Evolutionary conservation across 2,329 filamentous ascomycete genomes (phyloP).

Genomic region (Ambrosiella cleistominuta): DNA sequence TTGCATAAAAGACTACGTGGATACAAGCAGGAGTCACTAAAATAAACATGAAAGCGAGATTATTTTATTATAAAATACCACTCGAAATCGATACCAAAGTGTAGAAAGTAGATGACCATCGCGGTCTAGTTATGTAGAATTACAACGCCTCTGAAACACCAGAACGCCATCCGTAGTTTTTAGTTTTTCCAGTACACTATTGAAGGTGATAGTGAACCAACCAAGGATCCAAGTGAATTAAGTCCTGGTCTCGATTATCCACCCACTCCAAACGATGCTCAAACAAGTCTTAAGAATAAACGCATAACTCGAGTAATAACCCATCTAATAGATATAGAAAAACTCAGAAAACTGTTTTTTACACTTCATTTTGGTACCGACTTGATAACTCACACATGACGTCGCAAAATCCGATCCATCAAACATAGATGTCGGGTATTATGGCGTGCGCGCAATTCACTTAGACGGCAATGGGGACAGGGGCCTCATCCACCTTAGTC

Average conservation of each 20-base stretch:
- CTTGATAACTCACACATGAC: no score
- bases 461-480: not conserved
- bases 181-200: not conserved
- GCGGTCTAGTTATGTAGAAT: not conserved
- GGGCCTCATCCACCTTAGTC: conserved; percentile 14
- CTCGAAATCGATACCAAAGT: no score
- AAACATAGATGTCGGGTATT: not conserved
- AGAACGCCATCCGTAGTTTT: not conserved
- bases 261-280: not conserved
- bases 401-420: not conserved
- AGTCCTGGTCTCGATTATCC: not conserved
- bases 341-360: not conserved
- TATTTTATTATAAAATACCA: no score
- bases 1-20: no score
- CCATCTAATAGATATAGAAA: conserved; percentile 4
- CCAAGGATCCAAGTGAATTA: not conserved
- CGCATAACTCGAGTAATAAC: not conserved
- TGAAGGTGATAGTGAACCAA: not conserved
- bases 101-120: no score
- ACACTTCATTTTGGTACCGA: no score
- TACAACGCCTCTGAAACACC: not conserved
- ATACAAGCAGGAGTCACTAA: no score
- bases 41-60: no score
- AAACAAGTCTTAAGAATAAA: not conserved
- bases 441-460: not conserved